phyloP scores from a whole-genome alignment of 805 yeast species.

The Zygoascus bituminiphila region DNA sequence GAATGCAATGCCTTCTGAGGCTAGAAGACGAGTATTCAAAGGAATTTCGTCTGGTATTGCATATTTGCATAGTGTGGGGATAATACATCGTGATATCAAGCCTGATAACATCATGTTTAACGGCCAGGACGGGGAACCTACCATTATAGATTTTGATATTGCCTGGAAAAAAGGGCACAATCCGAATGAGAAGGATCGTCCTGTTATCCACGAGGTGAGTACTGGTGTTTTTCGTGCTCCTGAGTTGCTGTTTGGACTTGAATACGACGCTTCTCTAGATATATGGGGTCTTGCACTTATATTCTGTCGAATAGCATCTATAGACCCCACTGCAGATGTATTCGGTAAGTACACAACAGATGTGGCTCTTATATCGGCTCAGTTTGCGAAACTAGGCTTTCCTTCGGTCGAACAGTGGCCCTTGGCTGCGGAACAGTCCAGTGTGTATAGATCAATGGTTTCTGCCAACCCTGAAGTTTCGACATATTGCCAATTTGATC shows the following conservation, averaged over 20 bases:
- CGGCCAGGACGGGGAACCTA: conserved; percentile 24
- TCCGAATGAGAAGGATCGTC: conserved; percentile 20
- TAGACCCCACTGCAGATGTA: conserved; percentile 30
- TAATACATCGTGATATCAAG: conserved; percentile 42
- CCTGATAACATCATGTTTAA: conserved; percentile 65
- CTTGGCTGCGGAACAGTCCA: conserved; percentile 8
- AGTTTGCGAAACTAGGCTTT: conserved; percentile 54
- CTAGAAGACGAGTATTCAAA: conserved; percentile 19
- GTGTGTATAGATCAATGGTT: conserved; percentile 13
- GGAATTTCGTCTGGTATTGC: conserved; percentile 20
- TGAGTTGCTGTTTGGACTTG: conserved; percentile 36
- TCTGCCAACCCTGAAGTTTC: conserved; percentile 7
- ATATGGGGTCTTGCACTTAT: conserved; percentile 56
- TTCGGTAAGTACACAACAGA: conserved; percentile 43
- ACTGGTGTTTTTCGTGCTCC: conserved; percentile 45
- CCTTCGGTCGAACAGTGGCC: conserved; percentile 33
- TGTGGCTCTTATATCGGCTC: conserved; percentile 45
- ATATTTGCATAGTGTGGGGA: conserved; percentile 21
- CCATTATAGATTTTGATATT: conserved; percentile 61
- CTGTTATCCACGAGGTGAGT: conserved; percentile 43
- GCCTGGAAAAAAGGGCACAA: conserved; percentile 46
- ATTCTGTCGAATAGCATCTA: conserved; percentile 43
- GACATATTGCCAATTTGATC: neutral
- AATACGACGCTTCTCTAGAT: conserved; percentile 32
- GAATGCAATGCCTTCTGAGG: conserved; percentile 33